Evolutionary conservation across 1,139 yeast genomes (phyloP), one percentile per base, ranked within the genome.

Genomic region (Geotrichum europaeum): DNA sequence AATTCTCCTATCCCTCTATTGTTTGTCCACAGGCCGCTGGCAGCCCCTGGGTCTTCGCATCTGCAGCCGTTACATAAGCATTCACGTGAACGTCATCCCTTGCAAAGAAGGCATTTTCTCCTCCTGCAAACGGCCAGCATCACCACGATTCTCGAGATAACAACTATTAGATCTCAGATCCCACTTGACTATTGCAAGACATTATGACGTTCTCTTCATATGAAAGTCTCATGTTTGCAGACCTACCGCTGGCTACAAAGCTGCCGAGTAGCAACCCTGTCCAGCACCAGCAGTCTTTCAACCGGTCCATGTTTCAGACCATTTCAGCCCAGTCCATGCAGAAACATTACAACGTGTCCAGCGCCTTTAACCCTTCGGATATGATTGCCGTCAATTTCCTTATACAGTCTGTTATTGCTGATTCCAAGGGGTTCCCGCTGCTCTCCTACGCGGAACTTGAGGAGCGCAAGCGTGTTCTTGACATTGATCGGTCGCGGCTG

Each of bases 401-500:
- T 62, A 71, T 73, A 28, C 72, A 71, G 65, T 66, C 73, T 6
- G 68, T 75, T 22, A 68, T 74, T 13, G 72, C 74, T 3, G 73
- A 69, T 52, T 65, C 74, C 15, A 63, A 65, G 55, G 69, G 70
- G 47, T 72, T 60, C 63, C 64, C 65, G 61, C 62, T 72, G 9
- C 64, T 73, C 55, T 67, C 73, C n/a, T 69, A 70, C 53, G 70
- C 67, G 53, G 77, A 74, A 59, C 65, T 74, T 22, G 71, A 70
- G 45, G 67, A 66, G 24, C 58, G 64, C 36, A 70, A 68, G 53
- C 67, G 68, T 51, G 73, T 71, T 64, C 60, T 66, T 49, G 53
- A 61, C 6, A 53, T 65, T 36, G 64, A 72, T 32, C 58, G 63
- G 10, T 64, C 70, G 5, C 64, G 73, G 25, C 61, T 69, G 36